Percentiles rank a stretch among this genome's conserved stretches.
Evolutionary conservation across 371 early-diverging fungal species (phyloP).

Genomic region (Lichtheimia corymbifera): DNA sequence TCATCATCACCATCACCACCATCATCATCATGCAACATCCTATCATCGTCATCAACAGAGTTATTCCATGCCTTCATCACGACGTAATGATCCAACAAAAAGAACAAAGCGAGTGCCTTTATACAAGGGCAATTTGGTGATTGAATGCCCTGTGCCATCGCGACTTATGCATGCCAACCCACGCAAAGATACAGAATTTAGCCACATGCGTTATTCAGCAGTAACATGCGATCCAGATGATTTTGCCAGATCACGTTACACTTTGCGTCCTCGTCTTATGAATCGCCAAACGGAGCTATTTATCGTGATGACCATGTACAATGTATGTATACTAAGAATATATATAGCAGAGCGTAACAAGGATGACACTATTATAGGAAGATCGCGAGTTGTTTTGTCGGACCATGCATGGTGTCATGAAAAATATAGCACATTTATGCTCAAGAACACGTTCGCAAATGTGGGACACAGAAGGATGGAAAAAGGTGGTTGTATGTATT

Average conservation of each 20-base stretch:
- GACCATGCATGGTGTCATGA: constrained; percentile 79
- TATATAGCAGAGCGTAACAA: too few relatives aligned
- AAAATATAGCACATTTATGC: constrained; percentile 79
- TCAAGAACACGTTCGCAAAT: constrained; percentile 55
- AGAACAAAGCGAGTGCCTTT: constrained; percentile 48
- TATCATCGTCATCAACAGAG: background rate
- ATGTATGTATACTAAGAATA: too few relatives aligned
- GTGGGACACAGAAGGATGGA: constrained; percentile 82
- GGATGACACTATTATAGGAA: constrained; percentile 42
- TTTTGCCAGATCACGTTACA: constrained; percentile 47
- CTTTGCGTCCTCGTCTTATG: constrained; percentile 47
- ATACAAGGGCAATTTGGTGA: constrained; percentile 57
- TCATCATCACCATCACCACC: background rate
- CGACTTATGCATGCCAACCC: constrained; percentile 39
- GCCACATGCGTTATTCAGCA: constrained; percentile 73
- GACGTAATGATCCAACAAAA: background rate
- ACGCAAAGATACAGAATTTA: constrained; percentile 60
- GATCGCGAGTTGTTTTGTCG: constrained; percentile 65
- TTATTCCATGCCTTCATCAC: too few relatives aligned
- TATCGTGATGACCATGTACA: constrained; percentile 75
- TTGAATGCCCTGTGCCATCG: constrained; percentile 55
- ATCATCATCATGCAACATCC: background rate
- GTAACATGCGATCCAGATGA: constrained; percentile 65
- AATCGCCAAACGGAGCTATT: constrained; percentile 62
- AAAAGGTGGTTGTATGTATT: constrained; percentile 82